phyloP scores from a whole-genome alignment of 805 yeast genomes.

The Saccharomycopsis selenospora region DNA sequence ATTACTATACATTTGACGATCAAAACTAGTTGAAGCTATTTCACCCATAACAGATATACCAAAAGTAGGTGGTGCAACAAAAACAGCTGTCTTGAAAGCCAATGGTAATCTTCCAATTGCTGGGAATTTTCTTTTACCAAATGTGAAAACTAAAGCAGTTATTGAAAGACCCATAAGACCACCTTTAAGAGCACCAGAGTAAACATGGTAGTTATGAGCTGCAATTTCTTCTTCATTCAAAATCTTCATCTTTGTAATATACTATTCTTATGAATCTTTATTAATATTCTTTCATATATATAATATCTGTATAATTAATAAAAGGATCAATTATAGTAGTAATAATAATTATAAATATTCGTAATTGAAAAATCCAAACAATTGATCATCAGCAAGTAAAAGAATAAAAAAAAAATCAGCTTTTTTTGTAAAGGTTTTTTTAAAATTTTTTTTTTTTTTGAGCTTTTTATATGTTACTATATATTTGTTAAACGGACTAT shows the following conservation, averaged over 20 bases:
- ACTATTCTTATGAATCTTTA: too few species aligned
- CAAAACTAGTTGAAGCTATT: constrained; percentile 60
- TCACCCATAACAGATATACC: constrained; percentile 62
- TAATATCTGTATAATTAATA: too few species aligned
- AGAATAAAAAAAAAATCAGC: too few species aligned
- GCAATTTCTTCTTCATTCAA: constrained; percentile 56
- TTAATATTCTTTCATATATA: too few species aligned
- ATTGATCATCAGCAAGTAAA: too few species aligned
- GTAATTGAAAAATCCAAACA: too few species aligned
- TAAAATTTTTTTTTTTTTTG: too few species aligned
- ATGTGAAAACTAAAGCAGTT: constrained; percentile 48
- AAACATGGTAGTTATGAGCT: constrained; percentile 54
- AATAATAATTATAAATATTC: too few species aligned
- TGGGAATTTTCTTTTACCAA: constrained; percentile 43
- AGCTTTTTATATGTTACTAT: too few species aligned
- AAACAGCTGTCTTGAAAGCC: constrained; percentile 56
- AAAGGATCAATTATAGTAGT: too few species aligned
- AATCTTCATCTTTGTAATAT: constrained; percentile 68
- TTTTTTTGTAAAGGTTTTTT: too few species aligned
- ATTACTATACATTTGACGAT: constrained; percentile 50
- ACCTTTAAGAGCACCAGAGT: constrained; percentile 58
- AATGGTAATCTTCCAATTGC: constrained; percentile 40
- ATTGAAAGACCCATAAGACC: constrained; percentile 46
- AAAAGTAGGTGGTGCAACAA: constrained; percentile 61
- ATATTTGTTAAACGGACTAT: too few species aligned